Percentiles rank a stretch among this genome's conserved stretches.
Evolutionary conservation across 169 alveolate species (phyloP).

Genomic region (Sarcocystis neurona): DNA sequence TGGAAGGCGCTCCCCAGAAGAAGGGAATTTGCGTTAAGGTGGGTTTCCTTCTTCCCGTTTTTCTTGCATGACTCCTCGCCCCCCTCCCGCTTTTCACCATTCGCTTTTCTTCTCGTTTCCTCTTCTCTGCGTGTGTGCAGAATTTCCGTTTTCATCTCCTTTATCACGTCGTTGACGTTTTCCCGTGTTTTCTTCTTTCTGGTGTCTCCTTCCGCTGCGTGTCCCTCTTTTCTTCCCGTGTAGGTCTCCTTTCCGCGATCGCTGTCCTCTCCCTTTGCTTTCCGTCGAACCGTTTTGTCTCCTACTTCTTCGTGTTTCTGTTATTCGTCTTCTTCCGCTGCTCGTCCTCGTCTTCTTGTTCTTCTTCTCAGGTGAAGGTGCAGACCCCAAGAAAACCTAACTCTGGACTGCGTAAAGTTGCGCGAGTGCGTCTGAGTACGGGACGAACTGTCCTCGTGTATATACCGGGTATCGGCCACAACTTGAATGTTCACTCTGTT

Average conservation of each 20-base stretch:
- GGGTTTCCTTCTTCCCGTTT: background rate
- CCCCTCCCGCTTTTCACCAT: background rate
- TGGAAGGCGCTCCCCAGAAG: conserved; percentile 52
- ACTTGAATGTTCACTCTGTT: conserved; percentile 80
- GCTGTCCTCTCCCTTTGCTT: background rate
- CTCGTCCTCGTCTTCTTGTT: conserved; percentile 27
- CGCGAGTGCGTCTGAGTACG: conserved; percentile 82
- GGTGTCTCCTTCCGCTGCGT: conserved; percentile 11
- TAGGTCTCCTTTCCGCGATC: background rate
- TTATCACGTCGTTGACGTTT: background rate
- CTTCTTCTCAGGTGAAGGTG: conserved; percentile 77
- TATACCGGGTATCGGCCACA: conserved; percentile 86
- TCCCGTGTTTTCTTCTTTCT: background rate
- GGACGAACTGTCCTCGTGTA: conserved; percentile 81
- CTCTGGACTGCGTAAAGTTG: conserved; percentile 84
- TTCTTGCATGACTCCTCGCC: background rate
- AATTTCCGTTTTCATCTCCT: background rate
- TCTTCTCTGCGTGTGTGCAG: background rate
- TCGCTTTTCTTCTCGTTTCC: background rate
- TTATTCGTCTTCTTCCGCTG: background rate
- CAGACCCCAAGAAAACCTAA: conserved; percentile 85
- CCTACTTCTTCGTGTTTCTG: background rate
- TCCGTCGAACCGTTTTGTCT: background rate
- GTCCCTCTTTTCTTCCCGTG: background rate
- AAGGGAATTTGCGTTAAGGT: conserved; percentile 53